Evolutionary conservation across 148 eudicot species (phyloP), one percentile per base, ranked within the genome.

Genomic region (Vaccinium corymbosum): DNA sequence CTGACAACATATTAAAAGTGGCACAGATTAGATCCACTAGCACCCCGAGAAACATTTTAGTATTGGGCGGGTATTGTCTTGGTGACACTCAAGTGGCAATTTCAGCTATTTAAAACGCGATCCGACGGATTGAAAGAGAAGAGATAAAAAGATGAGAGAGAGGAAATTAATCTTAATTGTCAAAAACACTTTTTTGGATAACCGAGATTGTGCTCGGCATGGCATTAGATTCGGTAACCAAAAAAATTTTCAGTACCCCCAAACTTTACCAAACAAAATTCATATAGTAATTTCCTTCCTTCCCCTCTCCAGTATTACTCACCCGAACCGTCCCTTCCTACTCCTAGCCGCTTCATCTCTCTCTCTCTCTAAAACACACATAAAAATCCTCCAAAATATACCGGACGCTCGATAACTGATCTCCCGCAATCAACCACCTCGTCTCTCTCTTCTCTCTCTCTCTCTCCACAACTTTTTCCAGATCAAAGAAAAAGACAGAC

Each of bases 401-500:
- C 77, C n/a, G 77, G 78, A 51, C 57, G 79, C 84, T 82, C 48
- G 16, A 51, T 71, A 71, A 82, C 78, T 71, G 78, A 82, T 70
- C 77, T 71, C 64, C 83, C 84, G 84, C 64, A 82, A 71, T 82
- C 62, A 82, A 12, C 59, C 84, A 52, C 49, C 0, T 19, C 62
- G 3, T 29, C 20, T 46, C 42, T 59, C 29, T 51, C 35, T 68
- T 50, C 55, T 82, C 19, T 55, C 49, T 53, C 20, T 72, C n/a
- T 52, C 51, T 38, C 68, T 72, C 51, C 35, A 20, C 51, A 73
- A 49, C 85, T 71, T 77, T 81, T 35, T 35, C 2, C 73, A 81
- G 88, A 87, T 89, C 90, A 82, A 86, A 81, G 42, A 53, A 85
- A 57, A 17, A 77, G 46, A 27, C 32, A 77, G 10, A 35, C 52